Conservation (phyloP, 176 grass and related monocot species). For the Cymbopogon citratus region DNA sequence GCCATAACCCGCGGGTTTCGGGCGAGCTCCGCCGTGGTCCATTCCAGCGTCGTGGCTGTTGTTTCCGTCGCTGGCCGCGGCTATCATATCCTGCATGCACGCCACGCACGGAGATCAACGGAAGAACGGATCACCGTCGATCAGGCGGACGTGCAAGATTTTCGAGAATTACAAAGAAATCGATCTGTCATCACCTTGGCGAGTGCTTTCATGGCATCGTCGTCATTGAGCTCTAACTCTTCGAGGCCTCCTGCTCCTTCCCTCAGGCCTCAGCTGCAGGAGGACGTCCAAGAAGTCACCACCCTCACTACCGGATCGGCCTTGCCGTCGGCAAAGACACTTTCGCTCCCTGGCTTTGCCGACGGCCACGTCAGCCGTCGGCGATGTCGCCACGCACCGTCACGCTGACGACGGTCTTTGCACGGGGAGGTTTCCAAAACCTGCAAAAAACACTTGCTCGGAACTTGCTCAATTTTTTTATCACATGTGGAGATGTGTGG, state of each 20-base stretch:
- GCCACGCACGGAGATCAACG: not conserved
- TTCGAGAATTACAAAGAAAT: not conserved
- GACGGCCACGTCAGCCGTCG: too few relatives aligned
- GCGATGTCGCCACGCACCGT: too few relatives aligned
- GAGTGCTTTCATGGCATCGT: constrained; percentile 33
- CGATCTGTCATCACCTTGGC: not conserved
- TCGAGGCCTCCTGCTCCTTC: not conserved
- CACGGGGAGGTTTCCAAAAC: too few relatives aligned
- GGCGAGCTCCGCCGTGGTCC: constrained; percentile 46
- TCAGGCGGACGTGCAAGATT: not conserved
- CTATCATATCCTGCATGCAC: constrained; percentile 31
- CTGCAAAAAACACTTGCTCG: too few relatives aligned
- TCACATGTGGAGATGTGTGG: too few relatives aligned
- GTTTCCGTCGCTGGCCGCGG: constrained; percentile 46
- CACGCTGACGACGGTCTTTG: too few relatives aligned
- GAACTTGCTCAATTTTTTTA: too few relatives aligned
- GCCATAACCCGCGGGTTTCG: constrained; percentile 35
- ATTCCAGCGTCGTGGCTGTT: constrained; percentile 38
- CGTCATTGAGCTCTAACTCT: constrained; percentile 25
- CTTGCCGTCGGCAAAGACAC: too few relatives aligned
- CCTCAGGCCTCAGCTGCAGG: constrained; percentile 15
- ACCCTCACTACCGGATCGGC: too few relatives aligned
- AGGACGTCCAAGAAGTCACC: constrained; percentile 46
- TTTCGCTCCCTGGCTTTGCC: too few relatives aligned
- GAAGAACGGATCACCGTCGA: not conserved